These are phyloP conservation scores for Plasmodium malariae DNA, from an alignment of 169 alveolate species.

Conservation along the genomic window DNA sequence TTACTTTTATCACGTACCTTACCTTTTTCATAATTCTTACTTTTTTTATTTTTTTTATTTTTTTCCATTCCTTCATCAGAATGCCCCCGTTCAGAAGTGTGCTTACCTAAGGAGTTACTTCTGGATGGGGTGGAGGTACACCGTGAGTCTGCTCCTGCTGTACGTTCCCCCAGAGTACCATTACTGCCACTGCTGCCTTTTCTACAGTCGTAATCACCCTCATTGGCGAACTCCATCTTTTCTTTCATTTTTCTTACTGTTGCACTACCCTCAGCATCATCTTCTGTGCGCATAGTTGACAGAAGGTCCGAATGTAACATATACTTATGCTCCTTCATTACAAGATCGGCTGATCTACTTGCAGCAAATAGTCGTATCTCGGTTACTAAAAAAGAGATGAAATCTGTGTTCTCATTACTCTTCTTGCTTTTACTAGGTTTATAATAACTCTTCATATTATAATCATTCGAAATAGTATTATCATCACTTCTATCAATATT, in stretches of 20 bases:
- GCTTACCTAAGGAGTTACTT: too few species aligned
- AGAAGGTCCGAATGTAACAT: neutral
- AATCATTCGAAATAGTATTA: neutral
- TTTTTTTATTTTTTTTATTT: too few species aligned
- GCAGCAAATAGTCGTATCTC: constrained; percentile 34
- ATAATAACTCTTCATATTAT: neutral
- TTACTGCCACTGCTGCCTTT: neutral
- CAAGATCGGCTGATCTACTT: constrained; percentile 53
- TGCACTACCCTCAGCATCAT: neutral
- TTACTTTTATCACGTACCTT: too few species aligned
- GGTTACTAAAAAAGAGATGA: constrained; percentile 39
- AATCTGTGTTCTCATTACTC: neutral
- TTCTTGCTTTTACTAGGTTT: neutral
- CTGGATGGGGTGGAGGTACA: too few species aligned
- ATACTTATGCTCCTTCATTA: constrained; percentile 4
- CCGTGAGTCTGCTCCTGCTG: too few species aligned
- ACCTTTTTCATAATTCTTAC: too few species aligned
- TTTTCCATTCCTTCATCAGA: too few species aligned
- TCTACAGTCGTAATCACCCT: neutral
- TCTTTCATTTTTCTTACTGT: neutral
- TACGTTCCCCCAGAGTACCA: neutral
- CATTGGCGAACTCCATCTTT: neutral
- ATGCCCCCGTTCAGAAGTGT: too few species aligned
- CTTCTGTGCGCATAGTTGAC: neutral
- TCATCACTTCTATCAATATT: neutral